Base-by-base conservation (phyloP, 1,284 basidiomycete species). In the Pyrrhoderma noxium region DNA sequence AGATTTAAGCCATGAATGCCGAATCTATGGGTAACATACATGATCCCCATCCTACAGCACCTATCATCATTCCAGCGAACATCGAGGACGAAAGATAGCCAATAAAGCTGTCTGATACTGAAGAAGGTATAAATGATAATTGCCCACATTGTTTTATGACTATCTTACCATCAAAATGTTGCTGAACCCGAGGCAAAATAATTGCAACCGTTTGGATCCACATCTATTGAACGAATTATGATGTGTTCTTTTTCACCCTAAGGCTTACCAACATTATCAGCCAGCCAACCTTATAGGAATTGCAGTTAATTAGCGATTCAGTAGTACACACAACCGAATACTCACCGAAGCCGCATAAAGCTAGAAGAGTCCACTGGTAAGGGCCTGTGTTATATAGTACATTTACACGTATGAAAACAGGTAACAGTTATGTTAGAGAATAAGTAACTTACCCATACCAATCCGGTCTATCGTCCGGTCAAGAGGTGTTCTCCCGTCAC, bases 31-130 rank as follows among this genome's bases (percentile, higher is more conserved):
- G 19, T 8, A 14, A 71, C 80, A 51, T 58, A 86, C 88, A 87
- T 23, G 88, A 85, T 47, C 93, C 93, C 93, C 93, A 96, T 2
- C 87, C 89, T 8, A 95, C 70, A 0, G 93, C 92, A 3, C 94
- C 94, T 52, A 97, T 66, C 91, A 96, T 96, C 95, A 98, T 98
- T 38, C 95, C 90, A 5, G 79, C 82, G 65, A 93, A 91, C 76
- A 90, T 86, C 7, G 82, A 80, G 2, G 88, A 85, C 0, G 85
- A 90, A 2, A 92, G 67, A 1, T 76, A 65, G 34, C 90, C 90
- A 52, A 93, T 88, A 59, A 77, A 79, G 47, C 70, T 74, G 65
- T 93, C 87, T 22, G 80, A 75, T 11, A 93, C 82, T 84, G 62
- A 5, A 47, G 18, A 8, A 23, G 5, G 16, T n/a, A 35, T 23